A percentile compares a stretch with the other conserved stretches of the same genome.
Conservation (phyloP, 805 yeast genomes). For the Candida manassasensis region DNA sequence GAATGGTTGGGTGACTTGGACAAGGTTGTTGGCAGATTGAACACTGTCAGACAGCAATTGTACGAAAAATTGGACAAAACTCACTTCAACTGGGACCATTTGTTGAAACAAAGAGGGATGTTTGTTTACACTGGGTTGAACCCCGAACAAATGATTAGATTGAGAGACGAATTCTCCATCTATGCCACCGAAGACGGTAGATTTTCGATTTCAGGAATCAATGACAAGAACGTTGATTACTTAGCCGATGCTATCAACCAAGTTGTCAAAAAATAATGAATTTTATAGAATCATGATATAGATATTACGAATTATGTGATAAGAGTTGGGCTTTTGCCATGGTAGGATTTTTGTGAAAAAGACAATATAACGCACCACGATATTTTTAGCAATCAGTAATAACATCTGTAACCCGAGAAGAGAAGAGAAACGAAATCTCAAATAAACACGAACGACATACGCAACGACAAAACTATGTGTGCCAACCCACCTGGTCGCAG, state of each 20-base stretch:
- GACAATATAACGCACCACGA: too few relatives aligned
- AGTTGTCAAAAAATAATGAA: conserved; percentile 28
- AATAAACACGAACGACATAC: too few relatives aligned
- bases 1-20: conserved; percentile 83
- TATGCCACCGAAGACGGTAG: conserved; percentile 91
- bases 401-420: too few relatives aligned
- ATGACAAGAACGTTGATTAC: conserved; percentile 71
- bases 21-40: conserved; percentile 74
- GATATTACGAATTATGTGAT: too few relatives aligned
- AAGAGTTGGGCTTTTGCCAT: too few relatives aligned
- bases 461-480: too few relatives aligned
- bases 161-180: conserved; percentile 69
- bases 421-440: too few relatives aligned
- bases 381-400: too few relatives aligned
- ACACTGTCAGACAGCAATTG: conserved; percentile 62
- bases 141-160: conserved; percentile 62
- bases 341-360: too few relatives aligned
- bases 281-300: too few relatives aligned
- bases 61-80: conserved; percentile 58
- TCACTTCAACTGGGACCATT: conserved; percentile 77
- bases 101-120: conserved; percentile 92
- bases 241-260: conserved; percentile 58
- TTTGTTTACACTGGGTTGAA: conserved; percentile 85
- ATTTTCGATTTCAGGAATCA: conserved; percentile 85
- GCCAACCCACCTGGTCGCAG: too few relatives aligned